Percentiles rank a stretch among this genome's conserved stretches.
phyloP scores from a whole-genome alignment of 306 rosid genomes.

The Cucumis melo region DNA sequence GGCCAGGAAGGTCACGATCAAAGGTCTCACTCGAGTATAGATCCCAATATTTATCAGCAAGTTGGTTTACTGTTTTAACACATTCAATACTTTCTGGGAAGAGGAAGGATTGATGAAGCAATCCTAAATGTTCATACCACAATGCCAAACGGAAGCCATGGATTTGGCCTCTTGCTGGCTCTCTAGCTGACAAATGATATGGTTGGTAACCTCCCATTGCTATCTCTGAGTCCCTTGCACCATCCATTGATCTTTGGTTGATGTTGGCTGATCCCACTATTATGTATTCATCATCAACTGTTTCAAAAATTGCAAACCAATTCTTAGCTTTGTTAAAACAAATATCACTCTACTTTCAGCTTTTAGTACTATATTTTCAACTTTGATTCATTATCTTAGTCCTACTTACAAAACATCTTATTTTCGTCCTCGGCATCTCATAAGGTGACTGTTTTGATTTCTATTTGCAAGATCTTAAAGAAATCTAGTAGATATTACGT shows the following conservation, averaged over 20 bases:
- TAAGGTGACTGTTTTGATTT: too few relatives aligned
- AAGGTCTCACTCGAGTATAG: slow-evolving; percentile 26
- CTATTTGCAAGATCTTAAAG: too few relatives aligned
- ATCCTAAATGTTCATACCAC: slow-evolving; percentile 40
- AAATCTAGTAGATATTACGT: too few relatives aligned
- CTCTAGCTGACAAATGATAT: slow-evolving; percentile 21
- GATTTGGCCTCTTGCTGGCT: slow-evolving; percentile 36
- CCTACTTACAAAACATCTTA: too few relatives aligned
- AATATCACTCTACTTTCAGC: too few relatives aligned
- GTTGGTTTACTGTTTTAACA: slow-evolving; percentile 25
- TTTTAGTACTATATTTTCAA: too few relatives aligned
- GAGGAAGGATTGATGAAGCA: slow-evolving; percentile 30
- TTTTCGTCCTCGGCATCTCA: too few relatives aligned
- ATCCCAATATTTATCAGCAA: slow-evolving; percentile 38
- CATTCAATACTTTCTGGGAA: slow-evolving; percentile 28
- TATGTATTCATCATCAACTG: slow-evolving; percentile 44
- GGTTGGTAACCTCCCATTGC: slow-evolving; percentile 48
- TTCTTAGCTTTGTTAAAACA: not conserved
- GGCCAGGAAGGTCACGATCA: slow-evolving; percentile 32
- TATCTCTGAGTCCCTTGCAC: slow-evolving; percentile 36
- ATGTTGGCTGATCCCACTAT: slow-evolving; percentile 45
- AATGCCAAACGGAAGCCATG: slow-evolving; percentile 37
- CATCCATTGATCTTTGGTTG: slow-evolving; percentile 44
- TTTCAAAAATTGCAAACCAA: not conserved
- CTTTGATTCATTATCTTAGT: too few relatives aligned